Base-by-base conservation (phyloP, 2,329 filamentous ascomycete species). In the Epichloe sibirici region DNA sequence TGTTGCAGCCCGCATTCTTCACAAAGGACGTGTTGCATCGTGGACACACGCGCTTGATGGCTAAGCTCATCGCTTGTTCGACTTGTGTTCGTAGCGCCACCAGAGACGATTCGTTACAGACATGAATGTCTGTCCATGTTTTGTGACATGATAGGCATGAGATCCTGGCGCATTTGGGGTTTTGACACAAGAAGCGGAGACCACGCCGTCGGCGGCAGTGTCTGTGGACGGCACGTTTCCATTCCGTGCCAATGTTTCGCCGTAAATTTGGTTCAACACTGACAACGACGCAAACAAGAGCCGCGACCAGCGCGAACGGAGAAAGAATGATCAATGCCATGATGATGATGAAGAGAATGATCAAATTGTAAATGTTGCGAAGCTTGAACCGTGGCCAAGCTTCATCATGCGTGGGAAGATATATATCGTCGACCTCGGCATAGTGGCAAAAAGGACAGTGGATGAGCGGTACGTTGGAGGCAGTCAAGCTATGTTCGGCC, bases 1-100 rank as follows among this genome's bases (percentile, higher is more conserved):
- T 97, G 74, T 98, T 98, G 77, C 93, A 98, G 62, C 93, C 93
- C 28, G 85, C 83, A 6, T 83, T 85, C 68, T 97, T 97, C 69
- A 98, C 88, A 66, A 97, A 97, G 15, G 85, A 88, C 9, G 90
- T 88, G 59, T 88, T 85, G 73, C 93, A 98, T 47, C 85, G 81
- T 8, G 93, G 93, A 66, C 93, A 98, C 9, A 93, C 91, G 49
- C 93, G 86, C 71, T 97, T 98, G 65, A 97, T 83, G 25, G 91
- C 91, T 64, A 90, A 83, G 56, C 90, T 95, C 74, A 94, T 93
- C 52, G 90, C 91, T 59, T 90, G 85, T 70, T 97, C 93, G 58
- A 97, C 85, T 58, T 91, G 87, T 1, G 88, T 90, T 51, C 91
- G 86, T 31, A 97, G 78, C 5, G 90, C 87, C 13, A 89, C 79